Base-by-base conservation (phyloP, 768 basidiomycete species). In the Boletus rubescentipes region DNA sequence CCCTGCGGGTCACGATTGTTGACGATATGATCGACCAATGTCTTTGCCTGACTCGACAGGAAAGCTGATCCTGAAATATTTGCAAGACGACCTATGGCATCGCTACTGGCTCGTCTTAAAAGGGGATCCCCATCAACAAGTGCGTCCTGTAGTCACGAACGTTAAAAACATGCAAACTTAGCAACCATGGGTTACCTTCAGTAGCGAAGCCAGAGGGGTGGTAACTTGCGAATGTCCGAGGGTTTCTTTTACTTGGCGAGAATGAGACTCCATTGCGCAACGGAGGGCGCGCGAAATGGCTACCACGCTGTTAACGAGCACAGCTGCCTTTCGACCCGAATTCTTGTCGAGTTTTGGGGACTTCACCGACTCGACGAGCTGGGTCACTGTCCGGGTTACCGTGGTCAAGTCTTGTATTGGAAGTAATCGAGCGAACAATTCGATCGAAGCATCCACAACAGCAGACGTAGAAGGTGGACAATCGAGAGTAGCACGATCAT, bases 1-100 rank as follows among this genome's bases (percentile, higher is more conserved):
- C 87, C 87, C 57, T 91, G 81, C 0, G 97, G 96, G 68, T 96
- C 90, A 16, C 96, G 88, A 68, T 98, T 97, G 71, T 79, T 92
- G 51, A 98, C 93, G 21, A 98, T 89, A 63, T 93, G 89, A 61
- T 97, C 90, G 9, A 98, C 93, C 5, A 98, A 77, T 57, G 84
- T 84, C 69, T 97, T 97, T 57, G 93, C 87, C 69, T 95, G 90
- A 41, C 79, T 80, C 1, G 91, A 89, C 46, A 98, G 77, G 75
- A 94, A 96, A 38, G 79, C 81, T 8, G 87, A 91, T 5, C 88
- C 92, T 1, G 89, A 89, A 31, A 96, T 73, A 61, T 84, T 89
- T 9, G 91, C 88, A 9, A 98, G 73, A 15, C 91, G 85, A 15
- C 96, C 97, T 55, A 98, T 84, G 0, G 89, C 85, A 69, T 97